A percentile compares a stretch with the other conserved stretches of the same genome.
Evolutionary conservation across 2,329 filamentous ascomycete genomes (phyloP).

Genomic region (Penicillium sp.): DNA sequence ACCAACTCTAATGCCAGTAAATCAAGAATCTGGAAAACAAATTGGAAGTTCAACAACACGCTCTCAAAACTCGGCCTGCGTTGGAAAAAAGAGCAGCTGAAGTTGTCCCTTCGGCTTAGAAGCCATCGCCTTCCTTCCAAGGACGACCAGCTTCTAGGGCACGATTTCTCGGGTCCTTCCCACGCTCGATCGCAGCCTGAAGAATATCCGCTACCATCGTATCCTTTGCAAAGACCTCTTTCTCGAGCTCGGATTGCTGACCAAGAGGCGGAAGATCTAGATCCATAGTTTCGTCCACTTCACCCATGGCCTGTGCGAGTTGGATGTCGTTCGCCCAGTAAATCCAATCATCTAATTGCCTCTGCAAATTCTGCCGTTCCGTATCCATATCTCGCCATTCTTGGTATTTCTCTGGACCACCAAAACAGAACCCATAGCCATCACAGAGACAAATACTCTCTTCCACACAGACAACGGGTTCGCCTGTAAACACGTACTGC

Average conservation of each 20-base stretch:
- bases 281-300: slow-evolving; percentile 13
- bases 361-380: slow-evolving; percentile 9
- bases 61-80: not conserved
- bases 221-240: slow-evolving; percentile 48
- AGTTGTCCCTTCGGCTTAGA: slow-evolving; percentile 37
- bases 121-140: slow-evolving; percentile 60
- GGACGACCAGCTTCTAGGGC: slow-evolving; percentile 55
- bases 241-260: slow-evolving; percentile 36
- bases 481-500: slow-evolving; percentile 62
- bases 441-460: slow-evolving; percentile 65
- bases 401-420: slow-evolving; percentile 16
- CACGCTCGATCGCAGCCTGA: slow-evolving; percentile 51
- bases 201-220: slow-evolving; percentile 45
- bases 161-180: slow-evolving; percentile 53
- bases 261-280: slow-evolving; percentile 8
- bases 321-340: slow-evolving; percentile 12
- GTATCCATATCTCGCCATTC: slow-evolving; percentile 10
- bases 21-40: not conserved
- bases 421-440: slow-evolving; percentile 59
- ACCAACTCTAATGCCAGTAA: not conserved
- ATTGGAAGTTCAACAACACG: not conserved
- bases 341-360: slow-evolving; percentile 13
- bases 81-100: not conserved
- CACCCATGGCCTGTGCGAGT: not conserved
- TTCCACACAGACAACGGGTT: slow-evolving; percentile 46